Base-by-base conservation (phyloP, 1,284 basidiomycete species). In the Coniferiporia sulphurascens region DNA sequence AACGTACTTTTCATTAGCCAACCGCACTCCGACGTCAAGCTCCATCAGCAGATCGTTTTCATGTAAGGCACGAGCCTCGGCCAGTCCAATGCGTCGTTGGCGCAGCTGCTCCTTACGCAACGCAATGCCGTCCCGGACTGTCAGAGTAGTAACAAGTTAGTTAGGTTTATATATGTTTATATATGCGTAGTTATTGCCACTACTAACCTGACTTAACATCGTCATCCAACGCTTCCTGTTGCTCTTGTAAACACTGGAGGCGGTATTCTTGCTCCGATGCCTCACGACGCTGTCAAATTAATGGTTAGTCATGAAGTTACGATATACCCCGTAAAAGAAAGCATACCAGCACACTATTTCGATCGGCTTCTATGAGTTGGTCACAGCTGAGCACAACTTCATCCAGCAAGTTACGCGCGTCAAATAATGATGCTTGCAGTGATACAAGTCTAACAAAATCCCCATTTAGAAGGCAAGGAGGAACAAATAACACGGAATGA, bases 1-100 rank as follows among this genome's bases (percentile, higher is more conserved):
- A 52, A 72, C 76, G 56, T 68, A 83, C 78, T 78, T 74, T 70
- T 80, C 75, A 44, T 73, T 71, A 13, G 67, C 64, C 38, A 82
- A 66, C 44, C 72, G 71, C 22, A 74, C 70, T 46, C 77, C 76
- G 9, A 67, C 65, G 52, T 74, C 73, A 15, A 70, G 66, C 52
- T 75, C 70, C 32, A 68, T 61, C 43, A 67, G 64, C 21, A 70
- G 52, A 43, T 79, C 76, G 51, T 78, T 72, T 19, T 71, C 67
- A 59, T 77, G 76, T 41, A 77, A 69, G 50, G 73, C 70, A 43
- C 72, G 73, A 4, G 81, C 85, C 61, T 74, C 65, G 22, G 70
- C 66, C 51, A 90, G 76, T 48, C 73, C 66, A 58, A 80, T 76
- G 63, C 77, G 77, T 48, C 86, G 77, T 62, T 73, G 70, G 54